phyloP scores from a whole-genome alignment of 495 filamentous ascomycete species.

The Penicillium cosmopolitanum region DNA sequence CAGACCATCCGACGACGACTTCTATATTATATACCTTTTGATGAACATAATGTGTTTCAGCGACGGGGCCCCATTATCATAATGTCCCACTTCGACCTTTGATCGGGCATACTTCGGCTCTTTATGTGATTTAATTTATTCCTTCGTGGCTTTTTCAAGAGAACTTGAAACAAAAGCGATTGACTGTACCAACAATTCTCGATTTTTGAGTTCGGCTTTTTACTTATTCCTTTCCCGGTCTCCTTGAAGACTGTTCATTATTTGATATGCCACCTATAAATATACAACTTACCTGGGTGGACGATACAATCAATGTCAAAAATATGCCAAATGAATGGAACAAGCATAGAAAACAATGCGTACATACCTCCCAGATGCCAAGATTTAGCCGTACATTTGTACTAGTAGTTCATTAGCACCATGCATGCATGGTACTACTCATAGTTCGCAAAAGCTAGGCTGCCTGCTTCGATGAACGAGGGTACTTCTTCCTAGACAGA shows the following conservation, averaged over 20 bases:
- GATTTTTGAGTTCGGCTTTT: neutral
- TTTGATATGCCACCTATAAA: too few relatives aligned
- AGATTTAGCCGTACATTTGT: too few relatives aligned
- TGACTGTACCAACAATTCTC: neutral
- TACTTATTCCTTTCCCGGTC: neutral
- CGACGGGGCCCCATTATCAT: slow-evolving; percentile 12
- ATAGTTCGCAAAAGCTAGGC: too few relatives aligned
- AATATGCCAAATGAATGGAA: neutral
- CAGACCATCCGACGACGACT: neutral
- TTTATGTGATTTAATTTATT: slow-evolving; percentile 27
- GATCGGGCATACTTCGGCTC: neutral
- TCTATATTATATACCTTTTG: slow-evolving; percentile 9
- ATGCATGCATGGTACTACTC: too few relatives aligned
- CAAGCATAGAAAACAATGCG: neutral
- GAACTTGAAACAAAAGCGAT: neutral
- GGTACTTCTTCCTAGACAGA: too few relatives aligned
- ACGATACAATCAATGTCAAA: slow-evolving; percentile 14
- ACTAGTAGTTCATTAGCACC: too few relatives aligned
- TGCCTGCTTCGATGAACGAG: too few relatives aligned
- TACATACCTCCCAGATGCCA: too few relatives aligned
- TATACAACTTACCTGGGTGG: neutral
- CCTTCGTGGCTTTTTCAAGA: neutral
- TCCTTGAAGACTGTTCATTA: too few relatives aligned
- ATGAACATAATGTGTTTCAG: slow-evolving; percentile 20
- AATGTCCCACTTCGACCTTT: slow-evolving; percentile 3